Conservation (phyloP, 208 protist species). For the Crithidia expoeki region DNA sequence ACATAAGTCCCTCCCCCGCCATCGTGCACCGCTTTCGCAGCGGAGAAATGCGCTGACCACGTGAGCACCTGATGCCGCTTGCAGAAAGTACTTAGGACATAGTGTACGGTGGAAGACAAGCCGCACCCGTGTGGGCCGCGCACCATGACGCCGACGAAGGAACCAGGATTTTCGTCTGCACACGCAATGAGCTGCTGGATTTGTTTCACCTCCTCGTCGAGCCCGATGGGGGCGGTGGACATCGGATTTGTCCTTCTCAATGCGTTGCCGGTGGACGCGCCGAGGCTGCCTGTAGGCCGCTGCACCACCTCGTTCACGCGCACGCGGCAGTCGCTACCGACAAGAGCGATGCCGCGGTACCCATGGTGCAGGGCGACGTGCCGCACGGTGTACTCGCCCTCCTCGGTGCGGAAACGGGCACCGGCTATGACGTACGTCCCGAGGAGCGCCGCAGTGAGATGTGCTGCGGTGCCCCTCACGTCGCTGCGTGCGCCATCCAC, state of each 20-base stretch:
- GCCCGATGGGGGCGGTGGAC: conserved; percentile 33
- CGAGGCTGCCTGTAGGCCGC: too few relatives aligned
- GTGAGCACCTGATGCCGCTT: conserved; percentile 25
- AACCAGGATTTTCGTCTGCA: conserved; percentile 26
- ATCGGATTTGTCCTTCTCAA: background rate
- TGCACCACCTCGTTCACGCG: conserved; percentile 51
- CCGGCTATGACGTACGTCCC: conserved; percentile 63
- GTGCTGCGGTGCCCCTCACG: conserved; percentile 30
- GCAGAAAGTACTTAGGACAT: conserved; percentile 27
- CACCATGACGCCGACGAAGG: conserved; percentile 47
- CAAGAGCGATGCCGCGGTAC: conserved; percentile 61
- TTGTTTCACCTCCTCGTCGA: conserved; percentile 37
- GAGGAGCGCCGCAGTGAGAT: conserved; percentile 49
- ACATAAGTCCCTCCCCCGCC: conserved; percentile 27
- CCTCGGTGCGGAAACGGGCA: conserved; percentile 38
- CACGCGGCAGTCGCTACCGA: conserved; percentile 48
- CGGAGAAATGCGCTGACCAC: conserved; percentile 47
- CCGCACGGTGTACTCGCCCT: conserved; percentile 52
- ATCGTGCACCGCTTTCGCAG: conserved; percentile 9
- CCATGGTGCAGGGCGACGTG: conserved; percentile 45
- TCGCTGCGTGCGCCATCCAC: conserved; percentile 24
- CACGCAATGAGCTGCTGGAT: conserved; percentile 35
- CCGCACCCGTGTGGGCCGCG: conserved; percentile 62
- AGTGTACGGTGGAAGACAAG: conserved; percentile 37
- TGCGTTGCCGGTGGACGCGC: too few relatives aligned